Evolutionary conservation across 2,329 filamentous ascomycete species (phyloP).

Genomic region (Claviceps digitariae): DNA sequence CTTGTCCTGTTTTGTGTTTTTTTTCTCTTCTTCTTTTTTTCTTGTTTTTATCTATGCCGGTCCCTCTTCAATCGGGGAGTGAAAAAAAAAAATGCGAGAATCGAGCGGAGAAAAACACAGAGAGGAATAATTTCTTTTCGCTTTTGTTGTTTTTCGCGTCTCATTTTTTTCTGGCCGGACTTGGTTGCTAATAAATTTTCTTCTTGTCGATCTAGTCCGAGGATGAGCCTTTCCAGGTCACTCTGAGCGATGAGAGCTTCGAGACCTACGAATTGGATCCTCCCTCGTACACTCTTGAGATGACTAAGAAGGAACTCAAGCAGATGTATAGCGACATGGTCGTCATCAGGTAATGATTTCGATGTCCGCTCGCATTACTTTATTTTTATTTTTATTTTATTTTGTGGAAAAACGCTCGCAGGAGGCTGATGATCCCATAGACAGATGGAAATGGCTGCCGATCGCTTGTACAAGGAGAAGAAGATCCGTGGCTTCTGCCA

Average conservation of each 20-base stretch:
- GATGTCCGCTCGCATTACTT: neutral
- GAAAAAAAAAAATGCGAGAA: neutral
- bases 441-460: slow-evolving; percentile 99
- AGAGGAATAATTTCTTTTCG: too few relatives aligned
- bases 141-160: neutral
- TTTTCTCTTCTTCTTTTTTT: neutral
- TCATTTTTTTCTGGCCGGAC: neutral
- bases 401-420: neutral
- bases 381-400: neutral
- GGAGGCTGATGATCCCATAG: slow-evolving; percentile 35
- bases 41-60: too few relatives aligned
- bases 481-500: slow-evolving; percentile 99
- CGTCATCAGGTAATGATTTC: slow-evolving; percentile 60
- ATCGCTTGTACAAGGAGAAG: slow-evolving; percentile 99
- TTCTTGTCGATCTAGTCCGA: slow-evolving; percentile 50
- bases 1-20: neutral
- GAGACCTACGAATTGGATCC: slow-evolving; percentile 99
- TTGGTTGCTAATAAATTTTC: slow-evolving; percentile 9
- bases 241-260: slow-evolving; percentile 95
- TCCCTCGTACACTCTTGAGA: slow-evolving; percentile 79
- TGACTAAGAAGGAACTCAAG: slow-evolving; percentile 96
- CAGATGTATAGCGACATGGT: slow-evolving; percentile 99
- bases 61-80: too few relatives aligned
- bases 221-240: slow-evolving; percentile 83
- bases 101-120: neutral